Conservation (phyloP, 2,329 filamentous ascomycete genomes). For the Diplodia mutila region DNA sequence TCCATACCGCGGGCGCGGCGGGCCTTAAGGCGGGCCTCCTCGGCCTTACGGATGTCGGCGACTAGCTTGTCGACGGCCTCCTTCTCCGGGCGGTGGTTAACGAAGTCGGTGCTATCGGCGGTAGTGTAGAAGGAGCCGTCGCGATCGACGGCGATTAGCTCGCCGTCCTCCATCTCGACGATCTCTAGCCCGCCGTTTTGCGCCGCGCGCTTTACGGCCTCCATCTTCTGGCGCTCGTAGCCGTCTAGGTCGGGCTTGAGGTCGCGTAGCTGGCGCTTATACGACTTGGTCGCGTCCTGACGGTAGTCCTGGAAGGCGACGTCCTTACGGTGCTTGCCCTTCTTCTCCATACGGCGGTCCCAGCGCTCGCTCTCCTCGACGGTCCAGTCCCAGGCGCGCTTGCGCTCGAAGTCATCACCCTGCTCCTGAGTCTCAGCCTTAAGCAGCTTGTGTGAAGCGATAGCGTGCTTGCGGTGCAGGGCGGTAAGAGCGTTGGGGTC, state of each 20-base stretch:
- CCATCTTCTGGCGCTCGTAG: conserved; percentile 87
- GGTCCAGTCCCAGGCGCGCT: conserved; percentile 24
- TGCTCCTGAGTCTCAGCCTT: conserved; percentile 86
- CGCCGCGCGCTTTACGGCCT: conserved; percentile 82
- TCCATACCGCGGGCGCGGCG: conserved; percentile 75
- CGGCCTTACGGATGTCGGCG: conserved; percentile 81
- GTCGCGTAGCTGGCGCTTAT: conserved; percentile 85
- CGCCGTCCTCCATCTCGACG: conserved; percentile 91
- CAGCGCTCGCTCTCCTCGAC: conserved; percentile 65
- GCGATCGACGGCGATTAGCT: conserved; percentile 91
- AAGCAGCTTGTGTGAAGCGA: conserved; percentile 66
- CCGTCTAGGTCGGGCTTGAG: conserved; percentile 75
- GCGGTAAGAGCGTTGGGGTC: conserved; percentile 61
- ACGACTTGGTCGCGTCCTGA: conserved; percentile 86
- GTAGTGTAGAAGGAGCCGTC: conserved; percentile 91
- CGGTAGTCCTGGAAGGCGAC: conserved; percentile 89
- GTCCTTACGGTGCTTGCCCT: conserved; percentile 76
- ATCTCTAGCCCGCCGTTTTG: conserved; percentile 85
- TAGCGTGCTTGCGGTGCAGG: conserved; percentile 46
- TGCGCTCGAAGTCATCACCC: conserved; percentile 89
- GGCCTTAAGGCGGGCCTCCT: conserved; percentile 85
- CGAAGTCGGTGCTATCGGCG: conserved; percentile 78
- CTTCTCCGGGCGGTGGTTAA: conserved; percentile 83
- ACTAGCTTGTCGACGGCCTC: conserved; percentile 88
- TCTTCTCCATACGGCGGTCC: conserved; percentile 81